These are phyloP conservation scores for Digitaria exilis DNA, from an alignment of 202 grass and related monocot genomes.

Conservation along the genomic window DNA sequence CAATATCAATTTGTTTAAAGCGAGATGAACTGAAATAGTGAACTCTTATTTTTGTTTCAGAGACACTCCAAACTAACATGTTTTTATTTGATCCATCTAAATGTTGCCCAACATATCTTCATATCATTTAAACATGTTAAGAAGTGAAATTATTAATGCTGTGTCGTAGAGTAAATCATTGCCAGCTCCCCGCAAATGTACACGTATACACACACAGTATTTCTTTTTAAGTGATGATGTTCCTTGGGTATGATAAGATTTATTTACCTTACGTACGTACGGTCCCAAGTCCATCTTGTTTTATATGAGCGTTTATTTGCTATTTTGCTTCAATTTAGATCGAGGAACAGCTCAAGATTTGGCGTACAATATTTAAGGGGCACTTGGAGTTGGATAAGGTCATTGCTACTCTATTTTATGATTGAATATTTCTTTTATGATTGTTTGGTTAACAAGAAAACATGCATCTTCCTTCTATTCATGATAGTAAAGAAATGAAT, in stretches of 20 bases:
- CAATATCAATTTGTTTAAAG: too few relatives aligned
- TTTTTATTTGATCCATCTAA: background rate
- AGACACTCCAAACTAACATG: too few relatives aligned
- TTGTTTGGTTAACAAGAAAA: background rate
- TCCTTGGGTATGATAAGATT: background rate
- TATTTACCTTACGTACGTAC: background rate
- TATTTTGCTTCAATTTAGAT: conserved; percentile 1
- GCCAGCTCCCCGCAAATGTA: background rate
- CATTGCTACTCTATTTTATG: background rate
- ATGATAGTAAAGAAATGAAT: background rate
- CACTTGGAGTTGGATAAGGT: background rate
- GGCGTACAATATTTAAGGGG: background rate
- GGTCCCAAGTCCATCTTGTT: background rate
- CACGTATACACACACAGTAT: background rate
- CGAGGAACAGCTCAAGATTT: background rate
- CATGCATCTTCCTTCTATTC: background rate
- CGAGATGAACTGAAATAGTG: too few relatives aligned
- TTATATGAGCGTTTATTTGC: background rate
- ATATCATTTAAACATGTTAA: background rate
- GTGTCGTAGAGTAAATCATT: background rate
- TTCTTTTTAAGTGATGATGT: background rate
- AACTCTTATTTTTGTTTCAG: too few relatives aligned
- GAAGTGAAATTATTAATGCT: background rate
- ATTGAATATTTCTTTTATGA: too few relatives aligned
- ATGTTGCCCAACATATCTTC: background rate